Evolutionary conservation across 1,284 basidiomycete species (phyloP), one percentile per base, ranked within the genome.

Genomic region (Jaminaea rosea): DNA sequence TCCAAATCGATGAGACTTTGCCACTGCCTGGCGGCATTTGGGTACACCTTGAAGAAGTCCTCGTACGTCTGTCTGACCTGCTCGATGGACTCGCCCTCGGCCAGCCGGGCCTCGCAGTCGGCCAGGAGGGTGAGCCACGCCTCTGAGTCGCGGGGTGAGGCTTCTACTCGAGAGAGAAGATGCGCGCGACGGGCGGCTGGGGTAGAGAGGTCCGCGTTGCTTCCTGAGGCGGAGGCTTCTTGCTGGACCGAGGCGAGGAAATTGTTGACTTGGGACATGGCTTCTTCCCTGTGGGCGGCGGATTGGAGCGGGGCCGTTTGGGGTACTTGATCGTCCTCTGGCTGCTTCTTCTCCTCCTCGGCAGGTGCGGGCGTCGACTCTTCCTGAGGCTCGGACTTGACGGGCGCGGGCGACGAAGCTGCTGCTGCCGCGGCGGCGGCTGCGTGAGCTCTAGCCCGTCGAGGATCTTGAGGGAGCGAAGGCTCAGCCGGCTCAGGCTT

Each of bases 1-100:
- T 86, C 87, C 66, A 90, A 84, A 52, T 82, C 83, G 68, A 84
- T 83, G 70, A 90, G 91, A 24, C 63, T 64, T 41, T 76, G 73
- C 76, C 76, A 77, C 59, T 77, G 76, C 15, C 67, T 61, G 8
- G 73, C 67, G 59, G 83, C 85, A 75, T 87, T 86, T 13, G 87
- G 87, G 69, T 85, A 89, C 49, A 82, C 80, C 58, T 82, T 79
- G 53, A 90, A 78, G 61, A 88, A 78, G 41, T 80, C 82, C 66
- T 88, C 85, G 75, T 86, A 88, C 2, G 83, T 79, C 49, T 80
- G 77, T 58, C 84, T 81, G 54, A 86, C 81, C 67, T 80, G 82
- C 42, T 84, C 80, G 58, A 84, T 78, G 79, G 76, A 74, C 85
- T 83, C 32, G 84, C 85, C 39, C 4, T 42, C 39, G 17, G 39